Conservation (phyloP, 345 rosid species). For the Litchi chinensis region DNA sequence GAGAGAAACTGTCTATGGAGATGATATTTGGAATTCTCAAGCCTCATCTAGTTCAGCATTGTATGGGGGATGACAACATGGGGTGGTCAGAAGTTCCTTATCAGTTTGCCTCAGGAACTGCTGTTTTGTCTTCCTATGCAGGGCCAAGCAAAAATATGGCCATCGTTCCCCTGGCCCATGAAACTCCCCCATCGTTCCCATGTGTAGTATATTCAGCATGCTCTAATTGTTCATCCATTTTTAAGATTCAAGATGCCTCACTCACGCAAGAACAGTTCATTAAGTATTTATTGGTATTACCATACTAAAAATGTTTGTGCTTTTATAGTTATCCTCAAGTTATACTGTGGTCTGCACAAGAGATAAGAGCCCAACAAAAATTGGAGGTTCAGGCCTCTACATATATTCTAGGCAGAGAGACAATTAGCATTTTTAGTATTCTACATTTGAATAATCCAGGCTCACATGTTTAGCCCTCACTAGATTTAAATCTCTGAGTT, state of each 20-base stretch:
- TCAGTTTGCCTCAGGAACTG: neutral
- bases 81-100: neutral
- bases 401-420: neutral
- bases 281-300: neutral
- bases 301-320: neutral
- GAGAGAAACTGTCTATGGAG: neutral
- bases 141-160: neutral
- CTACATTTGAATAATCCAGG: neutral
- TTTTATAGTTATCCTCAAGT: neutral
- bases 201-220: neutral
- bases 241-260: conserved; percentile 7
- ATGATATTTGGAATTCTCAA: neutral
- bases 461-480: neutral
- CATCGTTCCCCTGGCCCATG: neutral
- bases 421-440: neutral
- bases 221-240: neutral
- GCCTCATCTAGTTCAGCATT: neutral
- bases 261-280: neutral
- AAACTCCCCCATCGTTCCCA: neutral
- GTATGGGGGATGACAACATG: neutral
- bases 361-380: neutral
- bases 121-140: neutral
- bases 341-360: neutral
- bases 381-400: neutral
- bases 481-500: neutral